Base-by-base conservation (phyloP, 108 stramenopile genomes). In the Nannochloropsis oceanica region DNA sequence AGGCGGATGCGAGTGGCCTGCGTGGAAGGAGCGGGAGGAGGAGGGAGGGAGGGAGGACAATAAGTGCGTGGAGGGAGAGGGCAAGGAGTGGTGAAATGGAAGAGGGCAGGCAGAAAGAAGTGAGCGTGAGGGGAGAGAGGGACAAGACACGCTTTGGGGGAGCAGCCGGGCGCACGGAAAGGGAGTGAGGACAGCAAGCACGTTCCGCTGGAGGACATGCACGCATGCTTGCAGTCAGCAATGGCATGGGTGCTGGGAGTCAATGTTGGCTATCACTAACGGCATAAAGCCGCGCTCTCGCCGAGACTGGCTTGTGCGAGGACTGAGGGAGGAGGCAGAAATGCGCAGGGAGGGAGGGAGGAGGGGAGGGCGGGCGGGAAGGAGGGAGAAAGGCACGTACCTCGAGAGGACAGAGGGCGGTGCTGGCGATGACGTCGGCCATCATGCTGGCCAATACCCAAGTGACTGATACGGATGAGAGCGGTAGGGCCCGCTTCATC, bases 371-470 rank as follows among this genome's bases (percentile, higher is more conserved):
- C 18, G 9, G 5, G 59, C 18, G 59, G 46, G 59, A 73, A n/a
- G 59, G 59, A 73, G 59, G 59, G 9, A n/a, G 9, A 73, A 73
- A 5, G 59, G 59, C 59, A 18, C 80, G 80, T 34, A 26, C 92
- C 90, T 97, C 96, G 92, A 95, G 94, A 13, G 96, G 96, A 42
- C 94, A 94, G 83, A 97, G 91, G 25, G 96, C 86, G 43, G 96
- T 80, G 26, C 94, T 91, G 13, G 96, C 97, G 2, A 95, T 92
- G 24, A 94, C 94, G 22, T 96, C 97, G 12, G 97, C 97, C 22
- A 94, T 82, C 27, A 95, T 86, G 43, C 92, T 92, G 7, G 96
- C 95, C 18, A 93, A 42, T 3, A 96, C 82, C 86, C 92, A 95
- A 12, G 92, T 91, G 59, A 93, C 27, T 13, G 91, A 86, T 25